Evolutionary conservation across 192 early-diverging fungal species (phyloP), one percentile per base, ranked within the genome.

Genomic region (Backusella tuberculispora): DNA sequence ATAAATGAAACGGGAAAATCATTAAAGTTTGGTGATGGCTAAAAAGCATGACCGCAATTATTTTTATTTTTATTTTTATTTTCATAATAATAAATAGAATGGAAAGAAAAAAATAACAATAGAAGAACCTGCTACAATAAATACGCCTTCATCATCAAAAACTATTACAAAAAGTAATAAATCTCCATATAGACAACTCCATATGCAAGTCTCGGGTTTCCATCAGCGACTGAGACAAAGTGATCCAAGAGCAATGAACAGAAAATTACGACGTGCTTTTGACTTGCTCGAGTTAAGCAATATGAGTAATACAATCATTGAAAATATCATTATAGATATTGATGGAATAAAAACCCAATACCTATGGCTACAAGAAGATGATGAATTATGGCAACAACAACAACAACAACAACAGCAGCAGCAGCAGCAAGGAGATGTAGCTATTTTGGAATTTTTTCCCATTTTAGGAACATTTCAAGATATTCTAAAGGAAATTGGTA

Each of bases 231-330:
- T 89, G 14, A 75, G 79, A 13, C 76, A 76, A 3, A 88, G 86
- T 0, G 88, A 89, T 47, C 84, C 84, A 34, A 73, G 86, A 40
- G 83, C 87, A n/a, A 45, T 89, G 63, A 89, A 88, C 37, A 76
- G 86, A 7, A 73, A 81, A 42, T 74, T 89, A 14, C 77, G 75
- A 41, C 80, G 85, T 44, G 78, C 85, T 17, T 89, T 89, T 76
- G 88, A 89, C 67, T 88, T 89, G 53, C 77, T 83, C 5, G 86
- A 87, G 26, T 71, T 89, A 1, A 85, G 80, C 9, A 80, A 78
- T 47, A 83, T 86, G 82, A 88, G 86, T 46, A 89, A 89, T 68
- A 82, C 83, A 42, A 82, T 89, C 7, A 85, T 89, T 43, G 84
- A 89, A 45, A 89, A 83, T 71, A 79, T 89, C 21, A 37, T 89